phyloP scores from a whole-genome alignment of 208 protist species.

The Leishmania guyanensis region DNA sequence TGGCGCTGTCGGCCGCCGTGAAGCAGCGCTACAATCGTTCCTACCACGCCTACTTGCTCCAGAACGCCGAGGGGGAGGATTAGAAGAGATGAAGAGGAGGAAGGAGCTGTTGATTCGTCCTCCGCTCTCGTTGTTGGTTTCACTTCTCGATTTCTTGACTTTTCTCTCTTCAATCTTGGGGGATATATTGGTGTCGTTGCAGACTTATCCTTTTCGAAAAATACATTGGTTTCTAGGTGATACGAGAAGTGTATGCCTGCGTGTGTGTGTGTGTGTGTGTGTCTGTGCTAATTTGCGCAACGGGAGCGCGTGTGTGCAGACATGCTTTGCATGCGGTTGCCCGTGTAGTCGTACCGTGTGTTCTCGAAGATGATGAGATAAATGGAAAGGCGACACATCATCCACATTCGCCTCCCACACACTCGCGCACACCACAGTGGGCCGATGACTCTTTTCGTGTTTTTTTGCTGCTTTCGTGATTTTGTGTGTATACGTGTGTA shows the following conservation, averaged over 20 bases:
- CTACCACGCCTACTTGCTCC: slow-evolving; percentile 57
- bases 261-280: not conserved
- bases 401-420: not conserved
- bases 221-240: not conserved
- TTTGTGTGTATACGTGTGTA: not conserved
- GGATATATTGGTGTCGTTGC: not conserved
- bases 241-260: not conserved
- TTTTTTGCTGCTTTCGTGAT: not conserved
- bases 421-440: not conserved
- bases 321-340: not conserved
- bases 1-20: slow-evolving; percentile 67
- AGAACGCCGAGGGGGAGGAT: slow-evolving; percentile 30
- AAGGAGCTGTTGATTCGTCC: not conserved
- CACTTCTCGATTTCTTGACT: not conserved
- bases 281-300: not conserved
- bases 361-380: not conserved
- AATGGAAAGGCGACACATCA: not conserved
- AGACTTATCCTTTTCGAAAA: not conserved
- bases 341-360: not conserved
- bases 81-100: not conserved
- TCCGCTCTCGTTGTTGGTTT: not conserved
- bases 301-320: not conserved
- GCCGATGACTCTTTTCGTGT: not conserved
- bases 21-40: slow-evolving; percentile 86
- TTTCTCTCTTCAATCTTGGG: not conserved